Evolutionary conservation across 2,329 filamentous ascomycete genomes (phyloP).

Genomic region (Neodidymelliopsis sp.): DNA sequence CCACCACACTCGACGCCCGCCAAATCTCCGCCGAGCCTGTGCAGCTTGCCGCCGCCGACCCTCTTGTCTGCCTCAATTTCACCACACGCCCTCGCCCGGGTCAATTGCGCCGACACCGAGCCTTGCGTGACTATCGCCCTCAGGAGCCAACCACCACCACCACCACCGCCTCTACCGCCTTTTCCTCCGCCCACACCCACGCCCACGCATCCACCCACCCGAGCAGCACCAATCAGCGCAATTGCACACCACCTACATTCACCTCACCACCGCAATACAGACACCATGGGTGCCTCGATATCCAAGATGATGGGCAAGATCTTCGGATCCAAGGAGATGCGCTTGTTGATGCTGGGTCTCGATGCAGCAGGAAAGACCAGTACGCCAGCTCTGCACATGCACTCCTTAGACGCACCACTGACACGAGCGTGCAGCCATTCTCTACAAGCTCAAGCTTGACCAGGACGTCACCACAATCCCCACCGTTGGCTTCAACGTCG

Average conservation of each 20-base stretch:
- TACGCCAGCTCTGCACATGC: constrained; percentile 40
- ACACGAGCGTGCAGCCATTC: constrained; percentile 67
- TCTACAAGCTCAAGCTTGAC: constrained; percentile 99
- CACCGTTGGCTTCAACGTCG: constrained; percentile 99
- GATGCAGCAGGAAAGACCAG: constrained; percentile 98
- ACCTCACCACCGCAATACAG: constrained; percentile 25
- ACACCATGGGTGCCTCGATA: constrained; percentile 85
- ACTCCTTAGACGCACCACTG: constrained; percentile 14
- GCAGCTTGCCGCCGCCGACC: constrained; percentile 2
- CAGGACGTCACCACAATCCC: constrained; percentile 99
- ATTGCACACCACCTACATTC: not conserved
- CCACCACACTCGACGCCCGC: constrained; percentile 8
- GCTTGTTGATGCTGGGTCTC: constrained; percentile 94
- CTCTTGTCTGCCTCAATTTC: not conserved
- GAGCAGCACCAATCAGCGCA: constrained; percentile 1
- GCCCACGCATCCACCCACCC: too few species aligned
- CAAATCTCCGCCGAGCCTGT: constrained; percentile 5
- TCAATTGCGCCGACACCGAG: constrained; percentile 10
- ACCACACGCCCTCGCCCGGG: constrained; percentile 6
- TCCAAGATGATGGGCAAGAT: constrained; percentile 98
- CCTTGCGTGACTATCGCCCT: constrained; percentile 5
- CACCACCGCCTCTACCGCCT: constrained; percentile 6
- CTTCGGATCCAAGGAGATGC: constrained; percentile 99
- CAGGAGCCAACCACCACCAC: too few species aligned
- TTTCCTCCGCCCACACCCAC: not conserved